phyloP scores from a whole-genome alignment of 176 grass and related monocot species.

The Dendrocalamus sinicus region DNA sequence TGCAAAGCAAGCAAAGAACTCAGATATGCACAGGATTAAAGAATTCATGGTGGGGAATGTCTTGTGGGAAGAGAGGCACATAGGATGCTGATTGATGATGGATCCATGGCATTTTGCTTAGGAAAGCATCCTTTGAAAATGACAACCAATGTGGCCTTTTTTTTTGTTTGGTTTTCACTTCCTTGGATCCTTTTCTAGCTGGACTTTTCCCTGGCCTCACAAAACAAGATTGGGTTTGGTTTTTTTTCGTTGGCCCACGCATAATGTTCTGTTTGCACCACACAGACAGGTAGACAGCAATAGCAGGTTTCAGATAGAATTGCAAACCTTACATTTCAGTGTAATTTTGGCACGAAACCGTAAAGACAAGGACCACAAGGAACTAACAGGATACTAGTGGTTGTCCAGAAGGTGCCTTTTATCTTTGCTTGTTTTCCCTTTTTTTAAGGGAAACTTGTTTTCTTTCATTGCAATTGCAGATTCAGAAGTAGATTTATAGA shows the following conservation, averaged over 20 bases:
- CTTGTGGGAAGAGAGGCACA: neutral
- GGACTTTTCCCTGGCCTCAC: slow-evolving; percentile 22
- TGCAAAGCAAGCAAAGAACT: slow-evolving; percentile 4
- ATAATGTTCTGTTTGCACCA: slow-evolving; percentile 24
- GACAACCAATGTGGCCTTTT: neutral
- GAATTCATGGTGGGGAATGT: slow-evolving; percentile 30
- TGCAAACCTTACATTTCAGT: neutral
- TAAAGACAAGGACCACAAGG: neutral
- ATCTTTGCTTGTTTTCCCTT: neutral
- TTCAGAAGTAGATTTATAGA: neutral
- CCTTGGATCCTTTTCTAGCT: slow-evolving; percentile 14
- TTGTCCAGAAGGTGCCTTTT: neutral
- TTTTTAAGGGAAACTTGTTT: neutral
- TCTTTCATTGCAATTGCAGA: slow-evolving; percentile 1
- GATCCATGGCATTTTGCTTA: slow-evolving; percentile 32
- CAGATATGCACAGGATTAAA: slow-evolving; percentile 9
- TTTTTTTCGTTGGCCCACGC: slow-evolving; percentile 41
- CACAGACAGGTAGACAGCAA: neutral
- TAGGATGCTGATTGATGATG: slow-evolving; percentile 46
- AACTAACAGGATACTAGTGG: neutral
- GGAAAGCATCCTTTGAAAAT: slow-evolving; percentile 8
- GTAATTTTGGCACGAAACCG: neutral
- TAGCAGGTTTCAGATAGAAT: neutral
- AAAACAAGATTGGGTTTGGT: slow-evolving; percentile 34
- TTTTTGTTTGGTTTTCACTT: slow-evolving; percentile 25